Evolutionary conservation across 148 eudicot genomes (phyloP).

Genomic region (Nepenthes gracilis): DNA sequence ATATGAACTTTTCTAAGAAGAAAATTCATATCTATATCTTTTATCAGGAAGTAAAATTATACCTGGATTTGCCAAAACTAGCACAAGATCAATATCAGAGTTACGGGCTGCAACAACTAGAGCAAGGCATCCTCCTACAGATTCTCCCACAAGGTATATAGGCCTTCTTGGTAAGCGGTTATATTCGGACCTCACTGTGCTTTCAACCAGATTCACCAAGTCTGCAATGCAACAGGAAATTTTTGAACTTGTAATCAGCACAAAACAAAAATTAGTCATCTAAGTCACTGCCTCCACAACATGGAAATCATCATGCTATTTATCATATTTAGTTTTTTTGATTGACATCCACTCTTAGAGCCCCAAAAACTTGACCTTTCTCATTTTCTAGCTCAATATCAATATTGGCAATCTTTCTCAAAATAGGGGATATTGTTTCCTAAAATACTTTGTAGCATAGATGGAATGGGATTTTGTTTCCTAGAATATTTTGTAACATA

Average conservation of each 20-base stretch:
- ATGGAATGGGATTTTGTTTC: too few species aligned
- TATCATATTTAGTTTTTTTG: too few species aligned
- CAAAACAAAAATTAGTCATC: too few species aligned
- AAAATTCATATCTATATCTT: not conserved
- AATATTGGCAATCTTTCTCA: too few species aligned
- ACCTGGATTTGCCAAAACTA: slow-evolving; percentile 32
- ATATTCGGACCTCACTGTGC: slow-evolving; percentile 34
- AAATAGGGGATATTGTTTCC: too few species aligned
- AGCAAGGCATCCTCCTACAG: slow-evolving; percentile 85
- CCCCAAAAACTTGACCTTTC: too few species aligned
- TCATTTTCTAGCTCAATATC: too few species aligned
- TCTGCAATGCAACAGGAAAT: slow-evolving; percentile 6
- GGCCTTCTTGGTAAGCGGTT: slow-evolving; percentile 45
- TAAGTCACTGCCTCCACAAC: too few species aligned
- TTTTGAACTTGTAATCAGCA: not conserved
- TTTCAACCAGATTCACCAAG: slow-evolving; percentile 9
- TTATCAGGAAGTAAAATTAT: not conserved
- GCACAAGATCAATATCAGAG: slow-evolving; percentile 48
- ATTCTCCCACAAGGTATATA: slow-evolving; percentile 71
- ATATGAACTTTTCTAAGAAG: not conserved
- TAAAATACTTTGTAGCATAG: too few species aligned
- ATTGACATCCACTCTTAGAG: too few species aligned
- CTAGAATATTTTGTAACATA: too few species aligned
- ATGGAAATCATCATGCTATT: too few species aligned
- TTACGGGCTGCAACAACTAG: slow-evolving; percentile 66